A percentile compares a stretch with the other conserved stretches of the same genome.
phyloP scores from a whole-genome alignment of 2,329 filamentous ascomycete species.

The Paraconiothyrium sp. region DNA sequence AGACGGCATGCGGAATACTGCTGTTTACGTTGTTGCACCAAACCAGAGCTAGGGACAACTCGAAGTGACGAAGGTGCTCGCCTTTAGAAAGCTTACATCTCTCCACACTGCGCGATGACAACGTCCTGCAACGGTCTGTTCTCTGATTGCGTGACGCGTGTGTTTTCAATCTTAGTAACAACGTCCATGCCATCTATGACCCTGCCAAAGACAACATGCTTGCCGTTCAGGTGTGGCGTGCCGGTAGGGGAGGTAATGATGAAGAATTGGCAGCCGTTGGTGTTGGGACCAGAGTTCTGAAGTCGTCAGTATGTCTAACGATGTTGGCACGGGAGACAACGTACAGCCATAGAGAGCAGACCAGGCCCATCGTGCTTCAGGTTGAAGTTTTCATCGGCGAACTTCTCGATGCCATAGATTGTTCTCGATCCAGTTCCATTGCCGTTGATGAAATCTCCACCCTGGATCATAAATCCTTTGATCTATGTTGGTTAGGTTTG shows the following conservation, averaged over 20 bases:
- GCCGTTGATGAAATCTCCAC: constrained; percentile 92
- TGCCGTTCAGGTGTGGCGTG: constrained; percentile 87
- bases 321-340: constrained; percentile 47
- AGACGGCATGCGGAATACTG: background rate
- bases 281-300: constrained; percentile 89
- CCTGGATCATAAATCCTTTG: constrained; percentile 96
- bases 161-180: constrained; percentile 90
- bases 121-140: constrained; percentile 89
- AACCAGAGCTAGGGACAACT: constrained; percentile 3
- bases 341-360: constrained; percentile 90
- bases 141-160: constrained; percentile 69
- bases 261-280: constrained; percentile 97
- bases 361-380: constrained; percentile 82
- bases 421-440: constrained; percentile 88
- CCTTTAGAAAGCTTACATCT: constrained; percentile 71
- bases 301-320: constrained; percentile 14
- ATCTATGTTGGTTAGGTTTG: constrained; percentile 66
- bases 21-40: constrained; percentile 8
- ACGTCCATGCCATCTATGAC: constrained; percentile 91
- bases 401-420: constrained; percentile 86
- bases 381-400: constrained; percentile 89
- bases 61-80: constrained; percentile 1
- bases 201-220: constrained; percentile 95
- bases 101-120: constrained; percentile 84
- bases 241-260: constrained; percentile 78